phyloP scores from a whole-genome alignment of 352 stramenopile species.

The Ophiocytium majus region DNA sequence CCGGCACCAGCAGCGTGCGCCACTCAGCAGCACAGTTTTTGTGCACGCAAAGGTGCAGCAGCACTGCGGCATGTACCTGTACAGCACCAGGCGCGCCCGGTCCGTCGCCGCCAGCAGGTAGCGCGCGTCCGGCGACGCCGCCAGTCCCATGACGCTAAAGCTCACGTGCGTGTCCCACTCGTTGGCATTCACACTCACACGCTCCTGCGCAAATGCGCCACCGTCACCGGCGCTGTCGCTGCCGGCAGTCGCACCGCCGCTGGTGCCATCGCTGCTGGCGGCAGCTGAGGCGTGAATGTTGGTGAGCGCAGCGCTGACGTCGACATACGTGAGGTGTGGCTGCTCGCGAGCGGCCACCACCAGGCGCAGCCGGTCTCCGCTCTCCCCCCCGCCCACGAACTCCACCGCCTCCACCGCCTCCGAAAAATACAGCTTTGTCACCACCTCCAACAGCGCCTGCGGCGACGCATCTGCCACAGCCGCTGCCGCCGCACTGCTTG shows the following conservation, averaged over 20 bases:
- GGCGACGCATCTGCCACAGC: neutral
- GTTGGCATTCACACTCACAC: conserved; percentile 57
- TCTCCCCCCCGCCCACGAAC: conserved; percentile 39
- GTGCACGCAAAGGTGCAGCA: too few relatives aligned
- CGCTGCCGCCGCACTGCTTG: neutral
- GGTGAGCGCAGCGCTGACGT: conserved; percentile 40
- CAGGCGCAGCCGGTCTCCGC: conserved; percentile 25
- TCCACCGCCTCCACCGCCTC: conserved; percentile 45
- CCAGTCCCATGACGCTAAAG: conserved; percentile 53
- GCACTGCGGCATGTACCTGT: conserved; percentile 9
- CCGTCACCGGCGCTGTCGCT: too few relatives aligned
- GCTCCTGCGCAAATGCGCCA: neutral
- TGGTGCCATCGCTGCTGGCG: conserved; percentile 1
- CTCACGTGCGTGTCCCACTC: conserved; percentile 58
- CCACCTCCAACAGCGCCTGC: neutral
- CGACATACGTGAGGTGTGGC: conserved; percentile 52
- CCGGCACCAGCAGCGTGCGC: too few relatives aligned
- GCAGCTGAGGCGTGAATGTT: too few relatives aligned
- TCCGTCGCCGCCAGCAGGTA: conserved; percentile 58
- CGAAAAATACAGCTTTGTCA: conserved; percentile 46
- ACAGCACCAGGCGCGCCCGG: neutral
- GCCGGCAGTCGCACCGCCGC: too few relatives aligned
- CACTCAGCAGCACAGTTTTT: too few relatives aligned
- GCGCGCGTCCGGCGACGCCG: conserved; percentile 38
- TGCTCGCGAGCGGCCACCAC: conserved; percentile 46